These are phyloP conservation scores for Candida adriatica DNA, from an alignment of 805 yeast species.

Conservation along the genomic window DNA sequence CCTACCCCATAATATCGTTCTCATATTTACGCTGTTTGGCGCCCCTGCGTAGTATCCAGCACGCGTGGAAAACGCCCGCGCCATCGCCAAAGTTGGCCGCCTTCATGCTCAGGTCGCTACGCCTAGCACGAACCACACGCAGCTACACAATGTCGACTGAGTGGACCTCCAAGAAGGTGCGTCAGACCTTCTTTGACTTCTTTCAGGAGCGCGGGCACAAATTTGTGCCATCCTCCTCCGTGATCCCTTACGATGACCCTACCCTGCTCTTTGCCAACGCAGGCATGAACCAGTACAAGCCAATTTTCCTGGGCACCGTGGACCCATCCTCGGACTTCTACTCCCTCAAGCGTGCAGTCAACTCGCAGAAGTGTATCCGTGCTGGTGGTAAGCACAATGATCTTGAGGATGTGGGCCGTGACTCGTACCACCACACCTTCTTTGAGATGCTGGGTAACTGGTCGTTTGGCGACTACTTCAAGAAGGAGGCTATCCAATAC, in stretches of 20 bases:
- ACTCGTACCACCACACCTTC: slow-evolving; percentile 96
- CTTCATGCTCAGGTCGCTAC: too few species aligned
- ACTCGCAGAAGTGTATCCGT: slow-evolving; percentile 97
- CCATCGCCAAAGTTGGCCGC: too few species aligned
- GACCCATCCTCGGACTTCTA: slow-evolving; percentile 91
- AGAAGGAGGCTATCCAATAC: slow-evolving; percentile 81
- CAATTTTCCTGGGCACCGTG: slow-evolving; percentile 94
- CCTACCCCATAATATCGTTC: too few species aligned
- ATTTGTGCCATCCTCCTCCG: slow-evolving; percentile 88
- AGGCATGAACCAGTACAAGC: slow-evolving; percentile 99
- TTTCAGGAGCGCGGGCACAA: slow-evolving; percentile 67
- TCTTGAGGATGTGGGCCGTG: slow-evolving; percentile 97
- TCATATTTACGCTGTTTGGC: too few species aligned
- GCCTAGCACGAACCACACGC: too few species aligned
- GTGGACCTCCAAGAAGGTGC: too few species aligned
- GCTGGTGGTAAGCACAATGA: slow-evolving; percentile 99
- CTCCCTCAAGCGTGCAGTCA: slow-evolving; percentile 78
- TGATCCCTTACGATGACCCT: slow-evolving; percentile 97
- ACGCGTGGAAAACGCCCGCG: too few species aligned
- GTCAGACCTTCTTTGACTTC: slow-evolving; percentile 79
- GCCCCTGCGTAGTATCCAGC: too few species aligned
- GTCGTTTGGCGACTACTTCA: slow-evolving; percentile 99
- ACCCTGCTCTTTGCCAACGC: slow-evolving; percentile 95
- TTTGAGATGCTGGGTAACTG: slow-evolving; percentile 99
- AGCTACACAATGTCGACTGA: too few species aligned